Conservation (phyloP, 345 rosid genomes). For the Raphanus sativus region DNA sequence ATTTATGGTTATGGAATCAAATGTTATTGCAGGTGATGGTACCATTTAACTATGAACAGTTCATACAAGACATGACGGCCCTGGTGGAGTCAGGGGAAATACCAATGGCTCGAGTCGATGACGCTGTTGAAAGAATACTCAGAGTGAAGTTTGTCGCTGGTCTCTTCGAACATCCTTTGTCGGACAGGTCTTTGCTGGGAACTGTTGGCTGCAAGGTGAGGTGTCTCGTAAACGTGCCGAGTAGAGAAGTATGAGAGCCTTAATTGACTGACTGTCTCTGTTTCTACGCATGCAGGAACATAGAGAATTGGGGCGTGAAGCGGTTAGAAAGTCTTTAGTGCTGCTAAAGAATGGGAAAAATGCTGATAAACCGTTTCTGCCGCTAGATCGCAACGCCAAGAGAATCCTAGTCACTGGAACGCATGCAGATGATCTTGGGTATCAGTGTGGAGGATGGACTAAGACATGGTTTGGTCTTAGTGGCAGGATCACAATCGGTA, state of each 20-base stretch:
- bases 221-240: background rate
- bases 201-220: conserved; percentile 80
- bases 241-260: background rate
- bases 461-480: conserved; percentile 59
- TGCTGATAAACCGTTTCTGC: conserved; percentile 55
- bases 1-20: background rate
- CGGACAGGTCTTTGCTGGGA: conserved; percentile 61
- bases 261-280: background rate
- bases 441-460: conserved; percentile 97
- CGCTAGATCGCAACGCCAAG: conserved; percentile 61
- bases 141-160: conserved; percentile 86
- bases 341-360: conserved; percentile 78
- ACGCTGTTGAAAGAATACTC: conserved; percentile 84
- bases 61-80: conserved; percentile 49
- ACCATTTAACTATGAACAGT: conserved; percentile 51
- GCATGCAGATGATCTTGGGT: conserved; percentile 89
- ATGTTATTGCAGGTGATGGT: conserved; percentile 55
- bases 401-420: conserved; percentile 73
- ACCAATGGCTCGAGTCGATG: conserved; percentile 65
- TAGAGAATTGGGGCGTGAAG: conserved; percentile 74
- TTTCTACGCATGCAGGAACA: conserved; percentile 53
- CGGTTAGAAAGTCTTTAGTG: conserved; percentile 85
- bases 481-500: conserved; percentile 87
- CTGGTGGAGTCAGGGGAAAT: conserved; percentile 76
- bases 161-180: conserved; percentile 72